phyloP scores from a whole-genome alignment of 257 asterid species.

The Apocynum venetum region DNA sequence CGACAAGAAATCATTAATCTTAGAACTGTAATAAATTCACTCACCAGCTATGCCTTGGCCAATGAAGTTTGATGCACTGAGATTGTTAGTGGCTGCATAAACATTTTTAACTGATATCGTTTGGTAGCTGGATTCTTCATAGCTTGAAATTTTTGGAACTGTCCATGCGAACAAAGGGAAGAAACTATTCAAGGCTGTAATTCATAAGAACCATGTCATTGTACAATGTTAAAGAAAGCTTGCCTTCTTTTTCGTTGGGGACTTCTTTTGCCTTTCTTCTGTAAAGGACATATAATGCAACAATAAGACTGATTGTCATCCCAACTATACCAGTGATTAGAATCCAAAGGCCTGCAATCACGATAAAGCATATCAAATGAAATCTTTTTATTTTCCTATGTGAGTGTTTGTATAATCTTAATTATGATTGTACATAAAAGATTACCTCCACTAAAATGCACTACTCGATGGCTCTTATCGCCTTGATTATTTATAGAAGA shows the following conservation, averaged over 20 bases:
- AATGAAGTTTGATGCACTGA: slow-evolving; percentile 59
- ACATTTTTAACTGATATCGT: slow-evolving; percentile 48
- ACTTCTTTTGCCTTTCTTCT: slow-evolving; percentile 29
- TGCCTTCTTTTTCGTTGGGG: slow-evolving; percentile 30
- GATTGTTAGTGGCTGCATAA: slow-evolving; percentile 50
- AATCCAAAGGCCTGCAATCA: slow-evolving; percentile 41
- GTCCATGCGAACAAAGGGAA: slow-evolving; percentile 11
- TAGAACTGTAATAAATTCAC: background rate
- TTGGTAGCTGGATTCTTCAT: slow-evolving; percentile 32
- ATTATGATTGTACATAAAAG: background rate
- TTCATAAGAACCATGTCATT: background rate
- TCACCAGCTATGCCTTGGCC: slow-evolving; percentile 87
- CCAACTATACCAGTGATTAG: slow-evolving; percentile 40
- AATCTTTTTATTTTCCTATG: background rate
- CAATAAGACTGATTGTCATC: slow-evolving; percentile 18
- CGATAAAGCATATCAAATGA: background rate
- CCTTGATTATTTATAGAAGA: slow-evolving; percentile 31
- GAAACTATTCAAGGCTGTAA: slow-evolving; percentile 1
- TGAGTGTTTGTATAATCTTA: background rate
- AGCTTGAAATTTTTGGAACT: slow-evolving; percentile 24
- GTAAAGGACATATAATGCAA: slow-evolving; percentile 23
- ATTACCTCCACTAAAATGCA: slow-evolving; percentile 29
- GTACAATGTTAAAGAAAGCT: slow-evolving; percentile 2
- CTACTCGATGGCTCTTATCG: slow-evolving; percentile 17
- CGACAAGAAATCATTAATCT: background rate